Base-by-base conservation (phyloP, 2,329 filamentous ascomycete species). In the Thelonectria blattea region DNA sequence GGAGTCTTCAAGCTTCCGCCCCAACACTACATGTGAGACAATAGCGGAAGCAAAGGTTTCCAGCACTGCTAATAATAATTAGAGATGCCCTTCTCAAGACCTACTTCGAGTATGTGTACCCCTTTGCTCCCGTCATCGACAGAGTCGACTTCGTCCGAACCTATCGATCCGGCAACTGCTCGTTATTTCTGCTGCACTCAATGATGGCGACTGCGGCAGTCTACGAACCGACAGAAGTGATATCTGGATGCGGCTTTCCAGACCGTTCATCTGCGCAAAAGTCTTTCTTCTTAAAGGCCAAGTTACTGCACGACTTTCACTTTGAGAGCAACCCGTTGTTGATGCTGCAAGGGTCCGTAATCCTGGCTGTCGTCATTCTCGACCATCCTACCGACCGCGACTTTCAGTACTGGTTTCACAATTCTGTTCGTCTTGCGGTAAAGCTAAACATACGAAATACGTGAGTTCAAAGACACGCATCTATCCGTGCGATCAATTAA, bases 381-480 rank as follows among this genome's bases (percentile, higher is more conserved):
- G 57, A 67, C 24, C 64, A 66, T 12, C 58, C 64, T 0, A 58
- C 41, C 0, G 64, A 68, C 2, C 49, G 52, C 2, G 64, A 68
- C 42, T 68, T 61, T 14, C 56, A 63, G 3, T 68, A 68, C 1
- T 68, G 66, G 66, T 65, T 64, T 6, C 47, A 65, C 5, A 68
- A 68, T 4, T 61, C 66, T 0, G 48, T 66, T 1, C 62, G 66
- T 0, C 53, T 64, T n/a, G 59, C 59, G 0, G 50, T 45, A 0
- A 65, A 53, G 10, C 15, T 64, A 2, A 59, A 64, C 9, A 27
- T 66, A 0, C 59, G 52, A 2, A 61, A 53, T 1, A 48, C n/a
- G 65, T 66, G 1, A 22, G 57, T 18, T 3, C n/a, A n/a, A n/a
- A n/a, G n/a, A n/a, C n/a, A n/a, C n/a, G n/a, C n/a, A n/a, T n/a